A percentile compares a stretch with the other conserved stretches of the same genome.
phyloP scores from a whole-genome alignment of 805 yeast species.

The Yarrowia hollandica region DNA sequence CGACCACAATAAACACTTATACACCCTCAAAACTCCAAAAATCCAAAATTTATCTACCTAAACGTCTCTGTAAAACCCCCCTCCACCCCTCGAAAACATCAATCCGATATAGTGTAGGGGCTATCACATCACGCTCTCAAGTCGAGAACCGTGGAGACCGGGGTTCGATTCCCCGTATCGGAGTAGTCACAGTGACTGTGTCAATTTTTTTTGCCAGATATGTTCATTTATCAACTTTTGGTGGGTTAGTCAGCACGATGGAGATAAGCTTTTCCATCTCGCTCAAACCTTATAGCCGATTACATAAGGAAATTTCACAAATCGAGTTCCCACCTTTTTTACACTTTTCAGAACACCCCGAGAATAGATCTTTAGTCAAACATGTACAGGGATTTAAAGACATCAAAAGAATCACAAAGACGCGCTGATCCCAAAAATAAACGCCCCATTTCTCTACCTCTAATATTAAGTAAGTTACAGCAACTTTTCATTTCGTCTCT shows the following conservation, averaged over 20 bases:
- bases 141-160: constrained; percentile 28
- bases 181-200: background rate
- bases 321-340: constrained; percentile 8
- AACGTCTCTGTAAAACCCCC: background rate
- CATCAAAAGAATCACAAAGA: background rate
- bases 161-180: constrained; percentile 30
- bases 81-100: background rate
- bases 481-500: background rate
- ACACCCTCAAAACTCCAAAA: background rate
- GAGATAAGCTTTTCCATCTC: background rate
- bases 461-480: background rate
- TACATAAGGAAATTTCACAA: constrained; percentile 20
- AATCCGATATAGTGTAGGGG: constrained; percentile 29
- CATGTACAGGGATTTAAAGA: too few species aligned
- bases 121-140: constrained; percentile 29
- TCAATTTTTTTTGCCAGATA: background rate
- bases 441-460: background rate
- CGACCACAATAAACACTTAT: background rate
- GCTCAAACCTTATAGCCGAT: background rate
- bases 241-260: background rate
- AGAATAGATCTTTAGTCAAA: too few species aligned
- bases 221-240: background rate
- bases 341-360: background rate
- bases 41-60: background rate
- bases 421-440: background rate